Base-by-base conservation (phyloP, 306 rosid species). In the Cicer chorassanicum region DNA sequence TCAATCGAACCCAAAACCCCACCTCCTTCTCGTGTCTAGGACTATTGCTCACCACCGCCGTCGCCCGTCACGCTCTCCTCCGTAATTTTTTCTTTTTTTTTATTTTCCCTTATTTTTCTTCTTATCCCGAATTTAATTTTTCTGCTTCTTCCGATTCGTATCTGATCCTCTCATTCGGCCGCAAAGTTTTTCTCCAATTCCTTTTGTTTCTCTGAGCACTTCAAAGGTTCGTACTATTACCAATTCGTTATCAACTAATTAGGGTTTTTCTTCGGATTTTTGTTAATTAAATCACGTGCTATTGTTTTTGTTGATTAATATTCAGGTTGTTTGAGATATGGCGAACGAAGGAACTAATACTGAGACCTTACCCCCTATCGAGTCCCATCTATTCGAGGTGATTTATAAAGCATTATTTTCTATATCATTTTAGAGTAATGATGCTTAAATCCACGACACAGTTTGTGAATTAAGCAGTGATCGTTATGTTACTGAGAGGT, bases 321-420 rank as follows among this genome's bases (percentile, higher is more conserved):
- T 56, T 56, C 69, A 84, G 93, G 85, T 81, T 91, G 85, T 76
- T 80, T 53, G 65, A 73, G 70, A 75, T 71, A 90, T 77, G 92
- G 84, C 91, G 80, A 94, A 89, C 45, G 95, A 91, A 85, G 96
- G 91, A 82, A 85, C 86, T 76, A 83, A 82, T 75, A 84, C 90
- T 14, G 97, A 90, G 88, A 86, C 93, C 79, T 74, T 94, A 62
- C 79, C 89, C 74, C 82, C 89, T 1, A 82, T 53, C 12, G 88
- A 83, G 61, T 74, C 97, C 43, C 85, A 84, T 85, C 78, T 73
- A 21, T 84, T 86, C 15, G 97, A 91, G 98, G 98, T 93, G 71
- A 80, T 74, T 21, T 9, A 15, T 54, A 15, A 65, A 71, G 43
- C 77, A 9, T 64, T 64, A 3, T 72, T 56, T 1, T 6, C 0